Evolutionary conservation across 1,284 basidiomycete species (phyloP), one percentile per base, ranked within the genome.

Genomic region (Leccinum cinnamomeum): DNA sequence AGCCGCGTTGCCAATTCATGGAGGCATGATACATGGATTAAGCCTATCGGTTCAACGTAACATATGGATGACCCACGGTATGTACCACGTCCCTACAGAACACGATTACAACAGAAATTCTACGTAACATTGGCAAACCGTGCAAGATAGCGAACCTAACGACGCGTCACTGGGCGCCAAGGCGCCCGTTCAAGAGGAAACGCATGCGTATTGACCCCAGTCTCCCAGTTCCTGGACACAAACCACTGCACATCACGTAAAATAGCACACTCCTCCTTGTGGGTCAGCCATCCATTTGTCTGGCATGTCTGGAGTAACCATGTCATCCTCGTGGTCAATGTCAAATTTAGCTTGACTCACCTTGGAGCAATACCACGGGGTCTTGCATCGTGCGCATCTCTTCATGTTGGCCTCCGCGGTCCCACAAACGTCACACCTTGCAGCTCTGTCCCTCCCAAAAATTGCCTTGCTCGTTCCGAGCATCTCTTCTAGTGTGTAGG

Each of bases 241-340:
- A 73, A 73, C 72, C 72, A 76, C 35, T 75, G 73, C 20, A 73
- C 67, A 12, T 73, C 73, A 33, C 68, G 60, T 46, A 64, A 65
- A 54, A 71, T 58, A 11, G 57, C 54, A 35, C 72, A 73, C 11
- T 71, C 62, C 2, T 65, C 58, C 55, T 66, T 73, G 23, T 73
- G 72, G 7, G 51, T 18, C 6, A 10, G 16, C 73, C 74, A 76
- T 57, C 62, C 70, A 0, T 57, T 61, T 10, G 28, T 58, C 44
- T 73, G 72, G 59, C 72, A 73, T 5, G 39, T 10, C 72, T 75
- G n/a, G 41, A 57, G n/a, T 7, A 41, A 58, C 12, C 3, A 23
- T 53, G 58, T 69, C 51, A 72, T 14, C 18, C 16, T 37, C 23
- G 7, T 62, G 44, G 16, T 54, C 25, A 46, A 33, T 30, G 33